Evolutionary conservation across 2,329 filamentous ascomycete genomes (phyloP).

Genomic region (Tolypocladium cylindrosporum): DNA sequence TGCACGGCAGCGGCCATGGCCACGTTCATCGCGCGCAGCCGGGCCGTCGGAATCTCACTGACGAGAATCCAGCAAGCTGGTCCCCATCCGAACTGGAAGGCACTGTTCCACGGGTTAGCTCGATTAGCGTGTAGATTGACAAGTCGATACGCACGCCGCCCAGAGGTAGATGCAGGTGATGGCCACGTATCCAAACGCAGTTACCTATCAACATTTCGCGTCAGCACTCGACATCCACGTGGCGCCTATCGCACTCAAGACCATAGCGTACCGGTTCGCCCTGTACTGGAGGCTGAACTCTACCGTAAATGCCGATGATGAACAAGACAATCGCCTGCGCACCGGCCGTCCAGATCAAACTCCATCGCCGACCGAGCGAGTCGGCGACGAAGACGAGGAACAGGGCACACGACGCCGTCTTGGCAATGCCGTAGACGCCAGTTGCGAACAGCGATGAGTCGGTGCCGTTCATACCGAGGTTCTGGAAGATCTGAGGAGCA

Average conservation of each 20-base stretch:
- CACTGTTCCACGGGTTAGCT: slow-evolving; percentile 19
- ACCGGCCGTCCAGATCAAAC: slow-evolving; percentile 54
- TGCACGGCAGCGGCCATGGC: slow-evolving; percentile 59
- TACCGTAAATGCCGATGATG: slow-evolving; percentile 62
- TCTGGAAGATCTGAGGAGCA: slow-evolving; percentile 57
- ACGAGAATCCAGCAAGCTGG: slow-evolving; percentile 66
- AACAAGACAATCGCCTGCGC: slow-evolving; percentile 55
- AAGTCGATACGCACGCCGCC: slow-evolving; percentile 32
- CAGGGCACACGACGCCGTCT: slow-evolving; percentile 50
- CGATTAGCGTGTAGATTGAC: not conserved
- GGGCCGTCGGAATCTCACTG: slow-evolving; percentile 56
- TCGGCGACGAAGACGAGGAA: slow-evolving; percentile 62
- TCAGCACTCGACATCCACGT: not conserved
- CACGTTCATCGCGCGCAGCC: slow-evolving; percentile 57
- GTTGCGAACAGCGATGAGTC: slow-evolving; percentile 58
- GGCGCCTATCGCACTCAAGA: not conserved
- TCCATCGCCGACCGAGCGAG: slow-evolving; percentile 52
- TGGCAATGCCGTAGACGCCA: slow-evolving; percentile 64
- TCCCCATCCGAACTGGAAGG: slow-evolving; percentile 64
- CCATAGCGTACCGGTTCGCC: slow-evolving; percentile 30
- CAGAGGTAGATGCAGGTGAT: slow-evolving; percentile 65
- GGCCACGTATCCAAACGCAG: slow-evolving; percentile 58
- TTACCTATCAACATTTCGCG: slow-evolving; percentile 26
- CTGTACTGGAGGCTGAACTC: slow-evolving; percentile 45
- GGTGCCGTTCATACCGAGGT: slow-evolving; percentile 49